Percentiles rank a stretch among this genome's conserved stretches.
These are phyloP conservation scores for Colletotrichum sp. DNA, from an alignment of 2,329 filamentous ascomycete species.

Conservation along the genomic window DNA sequence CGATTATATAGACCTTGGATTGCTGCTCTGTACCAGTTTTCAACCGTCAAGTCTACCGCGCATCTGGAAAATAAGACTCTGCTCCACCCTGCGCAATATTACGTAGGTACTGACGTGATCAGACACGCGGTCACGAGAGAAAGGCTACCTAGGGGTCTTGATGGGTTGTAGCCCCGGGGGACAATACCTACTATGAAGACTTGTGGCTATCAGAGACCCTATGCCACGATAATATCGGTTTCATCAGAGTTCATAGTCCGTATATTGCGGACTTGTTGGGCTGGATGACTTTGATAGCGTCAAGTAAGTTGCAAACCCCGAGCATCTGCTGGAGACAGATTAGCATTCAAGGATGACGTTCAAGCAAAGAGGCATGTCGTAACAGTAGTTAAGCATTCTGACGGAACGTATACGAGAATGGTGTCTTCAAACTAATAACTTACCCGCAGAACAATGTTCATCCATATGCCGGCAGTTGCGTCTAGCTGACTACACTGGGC, in stretches of 20 bases:
- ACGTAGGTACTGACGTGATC: too few relatives aligned
- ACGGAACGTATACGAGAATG: neutral
- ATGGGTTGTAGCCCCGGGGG: too few relatives aligned
- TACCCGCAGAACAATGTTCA: neutral
- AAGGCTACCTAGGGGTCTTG: too few relatives aligned
- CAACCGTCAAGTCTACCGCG: neutral
- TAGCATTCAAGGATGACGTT: neutral
- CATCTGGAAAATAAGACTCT: neutral
- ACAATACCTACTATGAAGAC: rapidly evolving
- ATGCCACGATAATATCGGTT: rapidly evolving
- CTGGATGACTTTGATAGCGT: neutral
- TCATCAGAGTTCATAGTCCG: neutral
- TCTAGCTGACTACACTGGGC: neutral
- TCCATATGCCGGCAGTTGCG: too few relatives aligned
- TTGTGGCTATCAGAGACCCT: neutral
- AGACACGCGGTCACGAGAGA: too few relatives aligned
- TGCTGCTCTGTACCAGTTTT: neutral
- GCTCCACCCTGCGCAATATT: too few relatives aligned
- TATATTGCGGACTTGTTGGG: neutral
- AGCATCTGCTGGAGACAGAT: rapidly evolving
- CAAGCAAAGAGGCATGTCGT: neutral
- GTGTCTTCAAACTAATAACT: rapidly evolving
- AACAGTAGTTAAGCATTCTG: neutral
- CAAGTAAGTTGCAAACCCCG: neutral
- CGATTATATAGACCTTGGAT: neutral